phyloP scores from a whole-genome alignment of 805 yeast species.

The Barnettozyma pratensis region DNA sequence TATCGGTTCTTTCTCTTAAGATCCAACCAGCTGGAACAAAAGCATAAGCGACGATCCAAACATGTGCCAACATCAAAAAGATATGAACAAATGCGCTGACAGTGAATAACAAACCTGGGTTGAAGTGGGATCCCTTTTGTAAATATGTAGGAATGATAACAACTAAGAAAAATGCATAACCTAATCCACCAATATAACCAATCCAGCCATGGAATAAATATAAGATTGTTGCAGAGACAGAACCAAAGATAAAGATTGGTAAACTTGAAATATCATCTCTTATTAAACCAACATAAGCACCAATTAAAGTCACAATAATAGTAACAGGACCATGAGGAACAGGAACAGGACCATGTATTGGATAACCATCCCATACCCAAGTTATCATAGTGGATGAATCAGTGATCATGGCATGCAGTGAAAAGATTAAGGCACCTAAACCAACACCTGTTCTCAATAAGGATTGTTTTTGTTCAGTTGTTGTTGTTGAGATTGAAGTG shows the following conservation, averaged over 20 bases:
- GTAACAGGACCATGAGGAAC: slow-evolving; percentile 72
- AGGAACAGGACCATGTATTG: slow-evolving; percentile 81
- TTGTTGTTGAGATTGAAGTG: background rate
- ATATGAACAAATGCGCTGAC: slow-evolving; percentile 45
- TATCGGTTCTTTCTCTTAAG: slow-evolving; percentile 83
- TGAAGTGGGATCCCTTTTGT: slow-evolving; percentile 48
- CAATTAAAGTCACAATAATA: slow-evolving; percentile 53
- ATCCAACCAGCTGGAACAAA: slow-evolving; percentile 93
- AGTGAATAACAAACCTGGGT: slow-evolving; percentile 50
- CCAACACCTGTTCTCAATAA: slow-evolving; percentile 54
- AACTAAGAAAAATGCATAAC: slow-evolving; percentile 56
- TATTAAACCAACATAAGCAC: slow-evolving; percentile 42
- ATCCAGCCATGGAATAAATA: slow-evolving; percentile 58
- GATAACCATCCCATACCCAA: slow-evolving; percentile 97
- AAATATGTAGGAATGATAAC: slow-evolving; percentile 64
- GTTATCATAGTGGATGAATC: slow-evolving; percentile 84
- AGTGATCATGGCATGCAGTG: slow-evolving; percentile 66
- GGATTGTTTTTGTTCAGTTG: slow-evolving; percentile 31
- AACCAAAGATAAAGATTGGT: slow-evolving; percentile 42
- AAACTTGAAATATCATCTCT: slow-evolving; percentile 16
- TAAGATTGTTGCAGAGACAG: slow-evolving; percentile 34
- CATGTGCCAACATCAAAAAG: slow-evolving; percentile 69
- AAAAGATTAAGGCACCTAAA: slow-evolving; percentile 70
- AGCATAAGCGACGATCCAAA: slow-evolving; percentile 97
- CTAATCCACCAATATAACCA: slow-evolving; percentile 71